phyloP scores from a whole-genome alignment of 228 moss, liverwort and hornwort genomes.

The Sphagnum fallax region DNA sequence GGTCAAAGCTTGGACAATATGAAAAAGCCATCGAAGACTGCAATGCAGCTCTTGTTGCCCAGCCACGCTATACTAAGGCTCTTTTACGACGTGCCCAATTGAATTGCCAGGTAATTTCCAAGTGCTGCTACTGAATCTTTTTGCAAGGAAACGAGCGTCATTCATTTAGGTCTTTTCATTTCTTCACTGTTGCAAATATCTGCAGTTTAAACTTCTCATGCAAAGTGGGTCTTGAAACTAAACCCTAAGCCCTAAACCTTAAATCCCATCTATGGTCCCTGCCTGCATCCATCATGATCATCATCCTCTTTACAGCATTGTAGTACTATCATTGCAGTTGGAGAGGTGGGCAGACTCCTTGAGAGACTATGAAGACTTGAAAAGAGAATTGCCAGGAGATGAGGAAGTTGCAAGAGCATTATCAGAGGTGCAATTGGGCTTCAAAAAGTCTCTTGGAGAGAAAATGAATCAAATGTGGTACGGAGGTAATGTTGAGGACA shows the following conservation, averaged over 20 bases:
- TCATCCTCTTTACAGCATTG: no score
- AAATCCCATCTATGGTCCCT: no score
- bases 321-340: slow-evolving; percentile 38
- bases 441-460: slow-evolving; percentile 73
- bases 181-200: neutral
- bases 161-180: neutral
- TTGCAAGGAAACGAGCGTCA: no score
- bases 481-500: slow-evolving; percentile 63
- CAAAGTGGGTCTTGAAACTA: no score
- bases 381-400: slow-evolving; percentile 68
- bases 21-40: slow-evolving; percentile 94
- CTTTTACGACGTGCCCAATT: slow-evolving; percentile 72
- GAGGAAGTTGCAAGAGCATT: slow-evolving; percentile 63
- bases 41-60: slow-evolving; percentile 70
- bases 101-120: slow-evolving; percentile 49
- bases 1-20: slow-evolving; percentile 75
- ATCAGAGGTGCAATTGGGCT: slow-evolving; percentile 70
- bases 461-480: slow-evolving; percentile 63
- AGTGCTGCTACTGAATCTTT: no score
- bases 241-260: no score
- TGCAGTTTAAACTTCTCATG: no score
- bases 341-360: slow-evolving; percentile 78
- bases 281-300: no score
- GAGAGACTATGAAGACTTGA: slow-evolving; percentile 68
- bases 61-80: slow-evolving; percentile 75